phyloP scores from a whole-genome alignment of 1,284 basidiomycete species.

The Cystobasidium sp. region DNA sequence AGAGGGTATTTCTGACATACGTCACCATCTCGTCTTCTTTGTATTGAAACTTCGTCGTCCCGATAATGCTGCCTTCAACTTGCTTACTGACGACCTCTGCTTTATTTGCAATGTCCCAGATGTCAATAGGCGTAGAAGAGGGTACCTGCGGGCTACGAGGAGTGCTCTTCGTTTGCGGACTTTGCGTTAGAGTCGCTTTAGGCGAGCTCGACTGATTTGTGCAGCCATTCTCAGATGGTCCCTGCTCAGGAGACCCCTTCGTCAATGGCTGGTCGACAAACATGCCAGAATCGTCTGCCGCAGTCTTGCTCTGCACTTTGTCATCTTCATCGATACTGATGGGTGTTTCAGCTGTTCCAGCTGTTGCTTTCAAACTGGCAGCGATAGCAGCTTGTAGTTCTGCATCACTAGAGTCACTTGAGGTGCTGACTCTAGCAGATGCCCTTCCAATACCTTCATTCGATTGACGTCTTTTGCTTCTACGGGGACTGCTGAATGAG shows the following conservation, averaged over 20 bases:
- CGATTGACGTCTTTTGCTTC: not conserved
- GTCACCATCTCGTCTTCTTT: slow-evolving; percentile 30
- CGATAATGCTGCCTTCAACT: slow-evolving; percentile 47
- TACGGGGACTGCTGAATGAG: not conserved
- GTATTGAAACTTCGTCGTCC: slow-evolving; percentile 43
- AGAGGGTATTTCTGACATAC: slow-evolving; percentile 32
- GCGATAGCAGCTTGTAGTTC: slow-evolving; percentile 9
- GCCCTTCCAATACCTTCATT: not conserved
- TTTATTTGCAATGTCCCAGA: slow-evolving; percentile 24
- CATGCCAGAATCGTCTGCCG: slow-evolving; percentile 1
- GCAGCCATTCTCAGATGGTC: no score
- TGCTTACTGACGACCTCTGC: slow-evolving; percentile 22
- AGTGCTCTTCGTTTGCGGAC: not conserved
- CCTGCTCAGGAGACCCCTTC: no score
- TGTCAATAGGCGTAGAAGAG: slow-evolving; percentile 12
- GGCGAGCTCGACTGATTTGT: no score
- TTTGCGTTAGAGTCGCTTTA: not conserved
- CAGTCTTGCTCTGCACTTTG: not conserved
- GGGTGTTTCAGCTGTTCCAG: slow-evolving; percentile 1
- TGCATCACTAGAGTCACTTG: not conserved
- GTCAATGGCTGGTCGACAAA: not conserved
- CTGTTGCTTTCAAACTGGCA: slow-evolving; percentile 13
- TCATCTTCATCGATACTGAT: not conserved
- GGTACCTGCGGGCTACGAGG: not conserved
- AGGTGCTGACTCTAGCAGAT: not conserved